phyloP scores from a whole-genome alignment of 129 eudicot species.

The Flaveria robusta region DNA sequence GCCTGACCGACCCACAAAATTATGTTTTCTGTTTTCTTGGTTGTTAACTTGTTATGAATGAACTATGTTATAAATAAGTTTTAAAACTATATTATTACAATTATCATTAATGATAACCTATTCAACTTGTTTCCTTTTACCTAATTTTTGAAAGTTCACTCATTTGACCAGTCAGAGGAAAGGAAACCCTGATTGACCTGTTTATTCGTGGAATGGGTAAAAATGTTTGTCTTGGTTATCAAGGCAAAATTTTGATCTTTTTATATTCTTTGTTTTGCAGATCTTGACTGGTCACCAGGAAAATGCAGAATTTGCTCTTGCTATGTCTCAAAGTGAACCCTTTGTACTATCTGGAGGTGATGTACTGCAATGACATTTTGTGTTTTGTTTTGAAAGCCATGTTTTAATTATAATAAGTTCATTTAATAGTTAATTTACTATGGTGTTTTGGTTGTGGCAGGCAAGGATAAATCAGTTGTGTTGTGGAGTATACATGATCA shows the following conservation, averaged over 20 bases:
- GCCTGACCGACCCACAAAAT: background rate
- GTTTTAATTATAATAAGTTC: background rate
- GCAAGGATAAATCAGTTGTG: conserved; percentile 84
- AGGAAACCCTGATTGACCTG: background rate
- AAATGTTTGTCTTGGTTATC: conserved; percentile 1
- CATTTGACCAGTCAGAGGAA: background rate
- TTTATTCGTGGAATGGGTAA: background rate
- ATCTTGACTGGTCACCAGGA: conserved; percentile 85
- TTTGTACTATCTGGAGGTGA: conserved; percentile 97
- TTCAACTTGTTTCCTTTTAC: background rate
- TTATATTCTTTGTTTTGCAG: conserved; percentile 44
- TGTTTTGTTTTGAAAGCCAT: background rate
- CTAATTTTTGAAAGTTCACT: background rate
- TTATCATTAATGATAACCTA: background rate
- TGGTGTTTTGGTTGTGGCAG: conserved; percentile 40
- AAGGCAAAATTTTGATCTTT: conserved; percentile 25
- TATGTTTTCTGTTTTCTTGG: background rate
- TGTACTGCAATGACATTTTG: background rate
- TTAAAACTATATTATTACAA: background rate
- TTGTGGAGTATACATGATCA: conserved; percentile 97
- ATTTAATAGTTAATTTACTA: background rate
- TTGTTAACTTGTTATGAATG: background rate
- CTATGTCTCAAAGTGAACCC: conserved; percentile 87
- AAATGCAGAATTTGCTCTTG: conserved; percentile 93
- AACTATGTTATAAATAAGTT: background rate